phyloP scores from a whole-genome alignment of 2,329 filamentous ascomycete species.

The Endocalyx cinctus region DNA sequence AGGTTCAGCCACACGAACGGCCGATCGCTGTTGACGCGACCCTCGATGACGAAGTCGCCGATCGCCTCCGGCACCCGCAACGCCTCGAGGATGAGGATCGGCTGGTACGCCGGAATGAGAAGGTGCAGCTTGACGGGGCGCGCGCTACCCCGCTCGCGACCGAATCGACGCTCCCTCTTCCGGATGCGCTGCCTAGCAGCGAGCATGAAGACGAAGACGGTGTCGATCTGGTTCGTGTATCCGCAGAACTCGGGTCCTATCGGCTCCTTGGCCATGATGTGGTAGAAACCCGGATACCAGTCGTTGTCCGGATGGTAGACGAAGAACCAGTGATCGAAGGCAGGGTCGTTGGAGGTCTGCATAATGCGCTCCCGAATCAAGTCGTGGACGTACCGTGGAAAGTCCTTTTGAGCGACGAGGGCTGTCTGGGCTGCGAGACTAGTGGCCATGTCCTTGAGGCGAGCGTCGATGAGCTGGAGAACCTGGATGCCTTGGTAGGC shows the following conservation, averaged over 20 bases:
- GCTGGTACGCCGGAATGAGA: constrained; percentile 35
- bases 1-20: constrained; percentile 35
- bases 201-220: constrained; percentile 35
- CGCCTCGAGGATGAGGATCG: constrained; percentile 31
- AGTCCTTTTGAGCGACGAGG: constrained; percentile 31
- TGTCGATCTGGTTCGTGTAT: constrained; percentile 36
- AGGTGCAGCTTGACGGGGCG: constrained; percentile 30
- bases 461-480: constrained; percentile 30
- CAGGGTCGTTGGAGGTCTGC: constrained; percentile 25
- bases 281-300: constrained; percentile 37
- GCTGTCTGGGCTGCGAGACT: constrained; percentile 31
- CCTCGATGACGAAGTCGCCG: constrained; percentile 33
- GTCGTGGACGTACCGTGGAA: constrained; percentile 31
- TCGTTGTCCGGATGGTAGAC: constrained; percentile 37
- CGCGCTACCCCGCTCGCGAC: constrained; percentile 15
- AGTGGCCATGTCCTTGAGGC: constrained; percentile 28
- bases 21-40: constrained; percentile 33
- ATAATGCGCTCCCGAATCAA: constrained; percentile 32
- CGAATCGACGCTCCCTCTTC: constrained; percentile 18
- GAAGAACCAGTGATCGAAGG: constrained; percentile 32
- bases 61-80: constrained; percentile 32
- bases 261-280: constrained; percentile 29
- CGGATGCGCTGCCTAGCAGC: constrained; percentile 21
- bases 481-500: constrained; percentile 32
- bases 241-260: constrained; percentile 32